Evolutionary conservation across 1,284 basidiomycete species (phyloP).

Genomic region (Boletellus deceptivus): DNA sequence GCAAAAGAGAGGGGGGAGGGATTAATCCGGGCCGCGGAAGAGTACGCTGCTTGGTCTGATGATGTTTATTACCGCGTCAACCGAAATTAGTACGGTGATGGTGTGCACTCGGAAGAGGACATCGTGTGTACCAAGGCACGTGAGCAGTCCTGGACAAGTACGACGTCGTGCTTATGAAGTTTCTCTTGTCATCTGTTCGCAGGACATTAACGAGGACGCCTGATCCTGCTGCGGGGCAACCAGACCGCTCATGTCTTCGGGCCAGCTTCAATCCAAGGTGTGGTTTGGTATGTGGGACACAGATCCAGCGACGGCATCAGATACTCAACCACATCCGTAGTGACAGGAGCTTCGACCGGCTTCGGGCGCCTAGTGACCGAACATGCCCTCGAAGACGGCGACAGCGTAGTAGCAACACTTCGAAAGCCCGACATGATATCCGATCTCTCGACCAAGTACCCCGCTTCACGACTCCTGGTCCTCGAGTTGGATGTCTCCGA

Average conservation of each 20-base stretch:
- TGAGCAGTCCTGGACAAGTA: background rate
- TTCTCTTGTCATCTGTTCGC: background rate
- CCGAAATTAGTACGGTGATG: conserved; percentile 9
- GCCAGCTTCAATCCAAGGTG: conserved; percentile 16
- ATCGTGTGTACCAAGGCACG: background rate
- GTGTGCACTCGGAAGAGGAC: background rate
- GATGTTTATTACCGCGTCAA: conserved; percentile 19
- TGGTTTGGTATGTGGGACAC: conserved; percentile 25
- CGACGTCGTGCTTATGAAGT: background rate
- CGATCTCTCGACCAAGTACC: conserved; percentile 24
- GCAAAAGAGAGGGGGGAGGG: conserved; percentile 26
- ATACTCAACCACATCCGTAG: conserved; percentile 10
- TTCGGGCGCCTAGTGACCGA: conserved; percentile 31
- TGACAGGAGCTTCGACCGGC: conserved; percentile 34
- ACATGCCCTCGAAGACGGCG: conserved; percentile 25
- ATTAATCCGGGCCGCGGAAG: conserved; percentile 24
- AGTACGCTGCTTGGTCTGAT: conserved; percentile 32
- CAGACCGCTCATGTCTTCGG: conserved; percentile 2
- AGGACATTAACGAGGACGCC: background rate
- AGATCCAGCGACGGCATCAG: background rate
- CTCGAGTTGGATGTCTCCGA: conserved; percentile 30
- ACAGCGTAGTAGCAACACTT: conserved; percentile 34
- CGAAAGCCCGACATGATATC: conserved; percentile 25
- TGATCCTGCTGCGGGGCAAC: background rate
- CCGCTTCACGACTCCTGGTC: conserved; percentile 22